Evolutionary conservation across 352 stramenopile species (phyloP), one percentile per base, ranked within the genome.

Genomic region (Globisporangium cystogenes): DNA sequence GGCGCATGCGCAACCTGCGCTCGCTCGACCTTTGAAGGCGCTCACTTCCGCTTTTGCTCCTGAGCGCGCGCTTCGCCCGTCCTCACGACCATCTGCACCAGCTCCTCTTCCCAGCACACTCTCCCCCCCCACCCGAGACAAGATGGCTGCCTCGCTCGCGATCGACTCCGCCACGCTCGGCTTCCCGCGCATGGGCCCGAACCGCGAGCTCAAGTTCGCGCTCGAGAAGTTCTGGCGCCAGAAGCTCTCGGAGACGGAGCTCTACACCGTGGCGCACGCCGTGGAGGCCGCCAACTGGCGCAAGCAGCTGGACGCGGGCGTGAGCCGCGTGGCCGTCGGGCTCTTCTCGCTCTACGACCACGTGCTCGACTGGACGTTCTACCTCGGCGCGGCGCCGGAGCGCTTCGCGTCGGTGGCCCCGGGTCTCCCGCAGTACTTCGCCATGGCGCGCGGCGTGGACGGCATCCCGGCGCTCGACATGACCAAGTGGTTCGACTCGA

Each of bases 401-500:
- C 78, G 85, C n/a, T 94, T 94, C 65, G 64, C 75, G 26, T 70
- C 69, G 47, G 72, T 96, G 29, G 60, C 68, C 1, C 60, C 60
- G 16, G 78, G 77, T 29, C 67, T 90, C 3, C 53, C 76, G 35
- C 80, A 89, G 63, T 91, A 96, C 72, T 97, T 97, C 67, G 84
- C 86, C 48, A 96, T 97, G 87, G 86, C 87, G 5, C 82, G 88
- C 46, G 89, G 90, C 44, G 72, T 94, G 4, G 86, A 97, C 64
- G 87, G 86, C 56, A 95, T 94, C 64, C 70, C 75, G 10, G 91
- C 91, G 7, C 76, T 98, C 36, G 91, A 96, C 64, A 97, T 97
- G 91, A 97, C 86, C 65, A 96, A 97, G 75, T 97, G 86, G 86
- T 97, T 97, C 65, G 91, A 96, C 70, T 93, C 83, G 40, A 98